Evolutionary conservation across 768 basidiomycete genomes (phyloP).

Genomic region (Tephrocybe sp.): DNA sequence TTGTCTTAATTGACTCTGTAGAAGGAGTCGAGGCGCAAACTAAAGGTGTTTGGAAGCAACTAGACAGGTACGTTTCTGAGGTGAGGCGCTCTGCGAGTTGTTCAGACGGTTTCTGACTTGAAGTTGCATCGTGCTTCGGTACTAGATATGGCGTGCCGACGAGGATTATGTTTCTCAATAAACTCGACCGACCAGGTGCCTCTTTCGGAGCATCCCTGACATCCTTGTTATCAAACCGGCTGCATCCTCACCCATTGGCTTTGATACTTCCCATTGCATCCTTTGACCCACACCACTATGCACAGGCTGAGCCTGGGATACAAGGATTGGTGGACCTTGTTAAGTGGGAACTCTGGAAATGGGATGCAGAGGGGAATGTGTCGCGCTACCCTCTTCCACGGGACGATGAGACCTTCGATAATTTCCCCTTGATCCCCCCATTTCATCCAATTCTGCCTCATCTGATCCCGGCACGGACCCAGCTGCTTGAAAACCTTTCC

Average conservation of each 20-base stretch:
- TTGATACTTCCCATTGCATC: conserved; percentile 79
- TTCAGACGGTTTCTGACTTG: conserved; percentile 5
- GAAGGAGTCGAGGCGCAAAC: conserved; percentile 93
- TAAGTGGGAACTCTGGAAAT: conserved; percentile 83
- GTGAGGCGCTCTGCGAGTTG: conserved; percentile 22
- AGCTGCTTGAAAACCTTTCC: conserved; percentile 74
- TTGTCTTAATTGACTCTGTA: conserved; percentile 86
- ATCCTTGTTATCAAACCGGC: conserved; percentile 72
- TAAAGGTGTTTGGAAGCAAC: conserved; percentile 83
- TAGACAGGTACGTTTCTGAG: conserved; percentile 66
- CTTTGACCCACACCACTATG: conserved; percentile 64
- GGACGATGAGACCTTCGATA: conserved; percentile 41
- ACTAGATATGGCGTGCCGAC: conserved; percentile 77
- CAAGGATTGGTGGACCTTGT: conserved; percentile 82
- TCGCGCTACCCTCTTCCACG: conserved; percentile 51
- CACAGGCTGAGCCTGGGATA: conserved; percentile 78
- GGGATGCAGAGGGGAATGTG: conserved; percentile 51
- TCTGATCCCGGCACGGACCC: conserved; percentile 63
- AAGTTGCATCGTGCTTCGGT: background rate
- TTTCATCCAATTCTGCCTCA: conserved; percentile 71
- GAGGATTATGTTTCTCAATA: conserved; percentile 82
- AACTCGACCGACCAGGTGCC: conserved; percentile 84
- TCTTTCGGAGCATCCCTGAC: conserved; percentile 69
- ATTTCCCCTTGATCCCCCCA: conserved; percentile 44
- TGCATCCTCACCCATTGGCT: conserved; percentile 73